phyloP scores from a whole-genome alignment of 208 protist genomes.

The Crithidia expoeki region DNA sequence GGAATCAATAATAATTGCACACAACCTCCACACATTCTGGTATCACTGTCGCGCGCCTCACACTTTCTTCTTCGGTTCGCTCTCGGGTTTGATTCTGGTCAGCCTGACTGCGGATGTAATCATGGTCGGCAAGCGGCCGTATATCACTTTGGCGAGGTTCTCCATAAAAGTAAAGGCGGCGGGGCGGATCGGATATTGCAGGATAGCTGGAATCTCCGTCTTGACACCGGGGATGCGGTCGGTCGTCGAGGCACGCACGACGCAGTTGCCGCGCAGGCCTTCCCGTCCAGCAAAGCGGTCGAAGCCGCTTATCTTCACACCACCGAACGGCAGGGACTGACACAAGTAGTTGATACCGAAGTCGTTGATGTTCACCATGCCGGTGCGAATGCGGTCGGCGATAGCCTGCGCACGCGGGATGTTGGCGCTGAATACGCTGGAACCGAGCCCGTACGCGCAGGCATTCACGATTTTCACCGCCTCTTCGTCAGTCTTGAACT shows the following conservation, averaged over 20 bases:
- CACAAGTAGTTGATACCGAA: constrained; percentile 96
- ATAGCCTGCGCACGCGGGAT: constrained; percentile 82
- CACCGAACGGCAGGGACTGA: constrained; percentile 96
- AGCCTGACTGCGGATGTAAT: constrained; percentile 61
- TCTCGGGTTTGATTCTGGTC: constrained; percentile 48
- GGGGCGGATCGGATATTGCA: constrained; percentile 86
- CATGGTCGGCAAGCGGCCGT: constrained; percentile 63
- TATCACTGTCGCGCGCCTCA: neutral
- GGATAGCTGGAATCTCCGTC: constrained; percentile 75
- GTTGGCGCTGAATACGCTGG: constrained; percentile 89
- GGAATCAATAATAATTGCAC: too few species aligned
- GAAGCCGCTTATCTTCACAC: constrained; percentile 95
- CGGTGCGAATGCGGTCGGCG: constrained; percentile 77
- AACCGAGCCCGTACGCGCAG: constrained; percentile 90
- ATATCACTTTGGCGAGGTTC: constrained; percentile 72
- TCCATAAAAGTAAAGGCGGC: constrained; percentile 83
- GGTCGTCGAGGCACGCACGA: constrained; percentile 80
- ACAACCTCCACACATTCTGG: too few species aligned
- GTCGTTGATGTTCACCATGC: constrained; percentile 95
- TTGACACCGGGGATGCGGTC: constrained; percentile 90
- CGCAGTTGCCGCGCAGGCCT: constrained; percentile 93
- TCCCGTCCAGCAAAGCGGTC: constrained; percentile 95
- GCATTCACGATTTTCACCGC: constrained; percentile 88
- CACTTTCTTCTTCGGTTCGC: constrained; percentile 33
- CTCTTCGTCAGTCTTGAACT: constrained; percentile 88